phyloP scores from a whole-genome alignment of 1,139 yeast species.

The Yamadazyma epiphylla region DNA sequence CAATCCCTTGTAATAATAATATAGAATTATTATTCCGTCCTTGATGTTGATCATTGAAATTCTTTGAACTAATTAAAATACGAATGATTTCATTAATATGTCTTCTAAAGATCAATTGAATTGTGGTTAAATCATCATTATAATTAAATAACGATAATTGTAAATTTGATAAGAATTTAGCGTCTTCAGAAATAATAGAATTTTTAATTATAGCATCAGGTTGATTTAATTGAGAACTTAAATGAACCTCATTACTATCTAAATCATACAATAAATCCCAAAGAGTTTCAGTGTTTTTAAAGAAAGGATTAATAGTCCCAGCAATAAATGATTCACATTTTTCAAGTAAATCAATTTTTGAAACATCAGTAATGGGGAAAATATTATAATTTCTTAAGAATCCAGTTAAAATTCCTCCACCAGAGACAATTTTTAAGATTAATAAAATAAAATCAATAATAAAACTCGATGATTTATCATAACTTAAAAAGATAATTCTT shows the following conservation, averaged over 20 bases:
- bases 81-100: slow-evolving; percentile 46
- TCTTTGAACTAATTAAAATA: slow-evolving; percentile 38
- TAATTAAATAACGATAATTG: slow-evolving; percentile 43
- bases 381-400: slow-evolving; percentile 43
- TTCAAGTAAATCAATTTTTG: slow-evolving; percentile 54
- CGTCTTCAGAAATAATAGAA: slow-evolving; percentile 47
- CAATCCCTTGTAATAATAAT: slow-evolving; percentile 40
- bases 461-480: slow-evolving; percentile 51
- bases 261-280: slow-evolving; percentile 63
- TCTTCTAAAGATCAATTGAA: slow-evolving; percentile 44
- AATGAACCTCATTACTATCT: slow-evolving; percentile 43
- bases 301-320: slow-evolving; percentile 66
- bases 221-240: slow-evolving; percentile 24
- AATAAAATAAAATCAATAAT: slow-evolving; percentile 55
- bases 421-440: slow-evolving; percentile 50
- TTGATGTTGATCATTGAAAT: slow-evolving; percentile 20
- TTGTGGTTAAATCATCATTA: slow-evolving; percentile 47
- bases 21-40: slow-evolving; percentile 12
- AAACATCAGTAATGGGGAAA: slow-evolving; percentile 61
- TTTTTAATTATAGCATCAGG: slow-evolving; percentile 13
- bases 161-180: slow-evolving; percentile 41
- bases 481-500: slow-evolving; percentile 50
- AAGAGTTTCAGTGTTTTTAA: slow-evolving; percentile 50
- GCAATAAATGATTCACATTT: slow-evolving; percentile 56
- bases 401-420: slow-evolving; percentile 57